A percentile compares a stretch with the other conserved stretches of the same genome.
Evolutionary conservation across 2,329 filamentous ascomycete species (phyloP).

Genomic region (Pyrenophora graminea): DNA sequence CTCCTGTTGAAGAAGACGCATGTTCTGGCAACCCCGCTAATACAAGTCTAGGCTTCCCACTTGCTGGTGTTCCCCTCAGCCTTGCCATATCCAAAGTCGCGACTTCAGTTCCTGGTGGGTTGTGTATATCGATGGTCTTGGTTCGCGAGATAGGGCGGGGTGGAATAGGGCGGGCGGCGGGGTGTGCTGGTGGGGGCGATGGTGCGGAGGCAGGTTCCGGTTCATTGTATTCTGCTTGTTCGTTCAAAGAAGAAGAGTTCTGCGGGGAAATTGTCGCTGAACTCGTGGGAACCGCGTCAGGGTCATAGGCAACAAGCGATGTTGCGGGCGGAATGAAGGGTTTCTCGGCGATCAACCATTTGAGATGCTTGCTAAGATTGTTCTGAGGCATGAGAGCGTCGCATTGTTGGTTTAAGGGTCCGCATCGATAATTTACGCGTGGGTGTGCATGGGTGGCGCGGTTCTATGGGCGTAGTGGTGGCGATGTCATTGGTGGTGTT

Average conservation of each 20-base stretch:
- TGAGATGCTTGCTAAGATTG: conserved; percentile 54
- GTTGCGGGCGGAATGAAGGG: conserved; percentile 49
- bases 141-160: conserved; percentile 25
- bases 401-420: conserved; percentile 28
- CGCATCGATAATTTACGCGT: conserved; percentile 33
- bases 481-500: conserved; percentile 20
- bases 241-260: conserved; percentile 11
- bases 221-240: conserved; percentile 27
- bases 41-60: conserved; percentile 45
- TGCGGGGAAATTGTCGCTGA: conserved; percentile 27
- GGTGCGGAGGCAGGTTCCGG: conserved; percentile 15
- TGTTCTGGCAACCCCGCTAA: conserved; percentile 31
- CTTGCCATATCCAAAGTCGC: conserved; percentile 48
- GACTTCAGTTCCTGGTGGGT: conserved; percentile 15
- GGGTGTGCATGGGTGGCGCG: conserved; percentile 14
- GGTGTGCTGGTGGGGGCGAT: conserved; percentile 16
- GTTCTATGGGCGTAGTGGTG: conserved; percentile 23
- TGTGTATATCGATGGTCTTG: conserved; percentile 34
- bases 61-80: conserved; percentile 50
- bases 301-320: conserved; percentile 36
- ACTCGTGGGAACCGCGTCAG: conserved; percentile 26
- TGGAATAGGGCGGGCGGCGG: conserved; percentile 21
- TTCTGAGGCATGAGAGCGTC: conserved; percentile 52
- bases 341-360: conserved; percentile 53
- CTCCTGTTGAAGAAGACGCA: conserved; percentile 13